phyloP scores from a whole-genome alignment of 2,329 filamentous ascomycete genomes.

The Trichoderma endophyticum region DNA sequence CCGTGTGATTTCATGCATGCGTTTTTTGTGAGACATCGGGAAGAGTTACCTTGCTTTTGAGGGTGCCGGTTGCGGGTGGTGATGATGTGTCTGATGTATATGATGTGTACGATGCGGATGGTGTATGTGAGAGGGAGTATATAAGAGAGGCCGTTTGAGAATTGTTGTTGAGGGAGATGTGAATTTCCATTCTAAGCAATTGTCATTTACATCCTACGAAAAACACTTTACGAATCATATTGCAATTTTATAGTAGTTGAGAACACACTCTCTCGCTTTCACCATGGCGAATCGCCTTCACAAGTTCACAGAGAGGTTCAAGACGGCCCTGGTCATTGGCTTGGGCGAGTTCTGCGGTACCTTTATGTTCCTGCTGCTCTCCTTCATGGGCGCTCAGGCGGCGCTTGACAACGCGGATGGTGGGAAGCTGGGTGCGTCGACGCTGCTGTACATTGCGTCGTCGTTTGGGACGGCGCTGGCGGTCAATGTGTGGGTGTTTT shows the following conservation, averaged over 20 bases:
- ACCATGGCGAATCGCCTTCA: background rate
- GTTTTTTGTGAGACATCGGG: background rate
- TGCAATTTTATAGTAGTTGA: background rate
- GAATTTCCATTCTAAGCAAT: background rate
- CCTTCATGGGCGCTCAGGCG: constrained; percentile 40
- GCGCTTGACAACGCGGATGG: constrained; percentile 33
- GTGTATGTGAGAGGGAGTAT: background rate
- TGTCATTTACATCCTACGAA: background rate
- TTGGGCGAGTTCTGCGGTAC: constrained; percentile 52
- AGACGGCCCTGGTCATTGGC: constrained; percentile 20
- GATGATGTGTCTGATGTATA: background rate
- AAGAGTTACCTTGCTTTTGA: background rate
- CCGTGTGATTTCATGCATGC: constrained; percentile 1
- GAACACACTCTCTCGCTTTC: background rate
- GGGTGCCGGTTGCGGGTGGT: background rate
- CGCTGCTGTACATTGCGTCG: constrained; percentile 48
- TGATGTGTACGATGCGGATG: background rate
- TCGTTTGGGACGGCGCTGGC: constrained; percentile 50
- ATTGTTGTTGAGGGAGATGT: background rate
- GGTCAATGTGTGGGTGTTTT: constrained; percentile 57
- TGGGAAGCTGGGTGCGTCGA: constrained; percentile 31
- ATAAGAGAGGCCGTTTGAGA: background rate
- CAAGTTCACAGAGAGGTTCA: background rate
- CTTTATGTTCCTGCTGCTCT: constrained; percentile 50
- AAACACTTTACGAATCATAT: background rate